Evolutionary conservation across 2,329 filamentous ascomycete species (phyloP).

Genomic region (Venturia carpophila): DNA sequence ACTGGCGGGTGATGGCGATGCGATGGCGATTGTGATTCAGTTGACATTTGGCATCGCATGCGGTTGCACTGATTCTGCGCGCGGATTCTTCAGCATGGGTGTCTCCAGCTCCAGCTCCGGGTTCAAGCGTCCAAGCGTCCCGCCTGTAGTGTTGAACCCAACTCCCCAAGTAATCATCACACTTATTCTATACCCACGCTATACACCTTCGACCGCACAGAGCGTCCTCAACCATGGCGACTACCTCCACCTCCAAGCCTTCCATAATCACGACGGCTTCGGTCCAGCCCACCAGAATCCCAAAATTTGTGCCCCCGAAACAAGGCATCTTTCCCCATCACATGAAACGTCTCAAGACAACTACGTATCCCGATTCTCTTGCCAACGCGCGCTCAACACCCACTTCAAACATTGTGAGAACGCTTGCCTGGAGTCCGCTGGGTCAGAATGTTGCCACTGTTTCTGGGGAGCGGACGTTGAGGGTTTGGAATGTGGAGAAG

Average conservation of each 20-base stretch:
- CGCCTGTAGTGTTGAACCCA: too few relatives aligned
- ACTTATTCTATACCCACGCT: not conserved
- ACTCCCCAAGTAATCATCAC: too few relatives aligned
- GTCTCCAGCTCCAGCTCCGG: too few relatives aligned
- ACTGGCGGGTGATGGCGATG: too few relatives aligned
- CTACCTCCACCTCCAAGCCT: not conserved
- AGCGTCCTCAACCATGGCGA: not conserved
- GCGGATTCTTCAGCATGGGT: too few relatives aligned
- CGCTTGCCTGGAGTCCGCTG: constrained; percentile 82
- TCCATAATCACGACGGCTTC: not conserved
- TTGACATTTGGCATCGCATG: too few relatives aligned
- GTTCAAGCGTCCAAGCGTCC: too few relatives aligned
- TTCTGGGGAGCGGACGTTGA: constrained; percentile 58
- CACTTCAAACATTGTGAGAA: constrained; percentile 56
- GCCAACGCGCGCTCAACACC: constrained; percentile 15
- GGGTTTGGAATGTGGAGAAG: constrained; percentile 77
- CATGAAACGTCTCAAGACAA: constrained; percentile 61
- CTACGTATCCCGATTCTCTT: constrained; percentile 50
- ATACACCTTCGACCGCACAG: not conserved
- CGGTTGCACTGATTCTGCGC: too few relatives aligned
- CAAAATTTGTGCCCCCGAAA: constrained; percentile 47
- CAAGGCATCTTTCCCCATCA: constrained; percentile 62
- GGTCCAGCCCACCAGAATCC: not conserved
- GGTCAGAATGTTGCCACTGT: constrained; percentile 81
- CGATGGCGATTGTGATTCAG: too few relatives aligned